These are phyloP conservation scores for Colletotrichum lini DNA, from an alignment of 2,329 filamentous ascomycete species.

Conservation along the genomic window DNA sequence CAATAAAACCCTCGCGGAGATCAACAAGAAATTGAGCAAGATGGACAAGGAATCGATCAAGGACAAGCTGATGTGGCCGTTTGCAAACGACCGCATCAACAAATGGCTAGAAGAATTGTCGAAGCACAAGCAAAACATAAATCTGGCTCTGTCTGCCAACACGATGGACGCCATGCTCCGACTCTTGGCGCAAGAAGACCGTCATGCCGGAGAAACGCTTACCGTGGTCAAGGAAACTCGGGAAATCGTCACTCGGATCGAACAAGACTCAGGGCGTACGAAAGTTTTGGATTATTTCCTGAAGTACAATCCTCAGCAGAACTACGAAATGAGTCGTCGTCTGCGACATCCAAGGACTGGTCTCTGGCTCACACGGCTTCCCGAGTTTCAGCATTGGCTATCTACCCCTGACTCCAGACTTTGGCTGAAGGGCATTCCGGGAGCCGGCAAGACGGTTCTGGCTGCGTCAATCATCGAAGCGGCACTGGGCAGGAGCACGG, in stretches of 20 bases:
- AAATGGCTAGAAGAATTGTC: conserved; percentile 6
- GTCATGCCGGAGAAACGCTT: rapidly evolving
- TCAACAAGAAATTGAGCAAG: background rate
- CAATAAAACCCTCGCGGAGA: background rate
- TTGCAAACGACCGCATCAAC: background rate
- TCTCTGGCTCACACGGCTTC: background rate
- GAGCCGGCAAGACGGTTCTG: conserved; percentile 14
- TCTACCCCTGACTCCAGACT: background rate
- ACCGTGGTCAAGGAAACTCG: background rate
- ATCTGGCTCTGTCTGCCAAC: conserved; percentile 7
- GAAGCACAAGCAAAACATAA: conserved; percentile 21
- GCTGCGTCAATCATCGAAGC: conserved; percentile 7
- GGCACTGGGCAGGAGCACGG: background rate
- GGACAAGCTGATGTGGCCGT: background rate
- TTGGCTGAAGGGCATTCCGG: conserved; percentile 23
- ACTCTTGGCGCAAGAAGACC: background rate
- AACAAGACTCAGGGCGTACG: rapidly evolving
- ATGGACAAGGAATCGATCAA: background rate
- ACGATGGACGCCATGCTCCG: background rate
- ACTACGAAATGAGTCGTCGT: conserved; percentile 13
- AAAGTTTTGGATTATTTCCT: background rate
- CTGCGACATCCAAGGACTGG: conserved; percentile 8
- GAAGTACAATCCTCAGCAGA: conserved; percentile 16
- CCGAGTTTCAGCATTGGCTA: conserved; percentile 9
- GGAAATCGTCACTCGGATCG: conserved; percentile 5